These are phyloP conservation scores for Jacaranda copaia DNA, from an alignment of 257 asterid genomes.

Conservation along the genomic window DNA sequence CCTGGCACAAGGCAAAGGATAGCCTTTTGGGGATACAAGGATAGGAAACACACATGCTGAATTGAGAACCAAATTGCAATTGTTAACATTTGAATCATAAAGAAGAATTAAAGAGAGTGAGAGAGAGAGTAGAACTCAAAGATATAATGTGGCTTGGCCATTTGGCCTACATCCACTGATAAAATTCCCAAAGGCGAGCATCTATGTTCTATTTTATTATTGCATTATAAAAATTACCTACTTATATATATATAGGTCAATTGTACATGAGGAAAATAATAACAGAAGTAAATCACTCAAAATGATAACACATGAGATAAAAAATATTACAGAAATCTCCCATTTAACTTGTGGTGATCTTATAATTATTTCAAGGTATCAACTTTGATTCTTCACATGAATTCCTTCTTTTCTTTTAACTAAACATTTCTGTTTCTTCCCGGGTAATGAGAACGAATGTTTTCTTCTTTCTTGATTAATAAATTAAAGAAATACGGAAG, in stretches of 20 bases:
- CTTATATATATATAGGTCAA: neutral
- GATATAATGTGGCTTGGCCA: too few relatives aligned
- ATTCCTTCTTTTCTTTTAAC: neutral
- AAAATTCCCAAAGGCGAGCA: too few relatives aligned
- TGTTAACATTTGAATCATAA: neutral
- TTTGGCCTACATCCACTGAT: too few relatives aligned
- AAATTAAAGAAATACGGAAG: neutral
- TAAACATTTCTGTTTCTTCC: neutral
- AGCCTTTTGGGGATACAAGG: neutral
- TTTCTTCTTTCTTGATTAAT: neutral
- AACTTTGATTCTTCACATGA: neutral
- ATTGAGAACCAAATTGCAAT: constrained; percentile 4
- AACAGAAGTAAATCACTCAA: neutral
- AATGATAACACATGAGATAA: too few relatives aligned
- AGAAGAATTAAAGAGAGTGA: neutral
- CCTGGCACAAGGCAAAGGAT: neutral
- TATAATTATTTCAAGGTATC: neutral
- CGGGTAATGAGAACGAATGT: neutral
- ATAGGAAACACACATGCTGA: neutral
- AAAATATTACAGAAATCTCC: too few relatives aligned
- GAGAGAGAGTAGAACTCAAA: too few relatives aligned
- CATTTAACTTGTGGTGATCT: neutral
- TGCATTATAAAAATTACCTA: too few relatives aligned
- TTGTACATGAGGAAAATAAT: neutral
- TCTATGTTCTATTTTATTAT: too few relatives aligned